These are phyloP conservation scores for Chrysoporthe austroafricana DNA, from an alignment of 2,329 filamentous ascomycete genomes.

Conservation along the genomic window DNA sequence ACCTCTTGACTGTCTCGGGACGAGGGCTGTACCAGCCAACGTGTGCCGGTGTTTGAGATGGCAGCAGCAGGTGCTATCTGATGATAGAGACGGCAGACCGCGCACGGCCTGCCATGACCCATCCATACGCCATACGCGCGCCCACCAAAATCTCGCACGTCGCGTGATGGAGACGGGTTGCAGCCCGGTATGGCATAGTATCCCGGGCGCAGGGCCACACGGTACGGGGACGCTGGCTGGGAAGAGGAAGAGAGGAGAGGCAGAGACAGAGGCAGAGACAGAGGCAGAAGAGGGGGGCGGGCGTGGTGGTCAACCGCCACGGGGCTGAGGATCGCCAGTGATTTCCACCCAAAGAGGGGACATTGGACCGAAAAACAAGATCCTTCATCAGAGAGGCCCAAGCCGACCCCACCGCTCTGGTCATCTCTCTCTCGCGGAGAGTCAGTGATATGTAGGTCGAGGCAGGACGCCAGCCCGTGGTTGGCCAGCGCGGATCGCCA, in stretches of 20 bases:
- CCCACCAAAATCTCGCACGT: background rate
- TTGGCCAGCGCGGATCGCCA: no score
- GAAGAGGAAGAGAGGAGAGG: no score
- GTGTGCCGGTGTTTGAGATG: background rate
- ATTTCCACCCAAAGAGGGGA: conserved; percentile 24
- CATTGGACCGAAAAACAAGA: conserved; percentile 16
- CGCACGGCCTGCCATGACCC: background rate
- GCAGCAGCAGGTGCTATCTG: background rate
- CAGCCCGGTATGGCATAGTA: background rate
- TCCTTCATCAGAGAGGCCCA: background rate
- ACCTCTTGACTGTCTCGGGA: background rate
- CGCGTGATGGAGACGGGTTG: conserved; percentile 3
- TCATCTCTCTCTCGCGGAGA: background rate
- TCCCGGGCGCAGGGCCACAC: background rate
- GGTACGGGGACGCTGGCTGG: background rate
- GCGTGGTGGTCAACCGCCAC: background rate
- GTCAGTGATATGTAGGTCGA: background rate
- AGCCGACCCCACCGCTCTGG: background rate
- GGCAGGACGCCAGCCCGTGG: no score
- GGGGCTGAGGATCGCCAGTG: conserved; percentile 21
- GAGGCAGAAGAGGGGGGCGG: background rate
- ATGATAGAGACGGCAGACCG: background rate
- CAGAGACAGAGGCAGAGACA: background rate
- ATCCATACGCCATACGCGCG: background rate
- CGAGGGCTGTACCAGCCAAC: background rate